Conservation (phyloP, 2,329 filamentous ascomycete genomes). For the Pseudogymnoascus sp. region DNA sequence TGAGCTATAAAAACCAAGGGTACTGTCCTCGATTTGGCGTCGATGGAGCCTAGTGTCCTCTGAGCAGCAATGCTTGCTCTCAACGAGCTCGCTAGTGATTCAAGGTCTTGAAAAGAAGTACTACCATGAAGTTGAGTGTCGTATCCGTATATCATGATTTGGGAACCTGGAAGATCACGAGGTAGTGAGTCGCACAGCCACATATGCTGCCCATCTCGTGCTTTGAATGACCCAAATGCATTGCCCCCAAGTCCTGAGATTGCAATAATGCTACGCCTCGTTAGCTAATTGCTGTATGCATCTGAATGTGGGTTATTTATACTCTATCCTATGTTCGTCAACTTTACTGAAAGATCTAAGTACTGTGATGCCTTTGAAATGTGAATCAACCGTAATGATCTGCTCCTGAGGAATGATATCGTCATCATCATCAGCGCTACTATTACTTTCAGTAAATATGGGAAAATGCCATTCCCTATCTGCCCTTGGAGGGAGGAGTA, state of each 20-base stretch:
- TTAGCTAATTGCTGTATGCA: not conserved
- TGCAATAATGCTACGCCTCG: not conserved
- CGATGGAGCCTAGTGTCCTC: not conserved
- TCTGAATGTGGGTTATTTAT: not conserved
- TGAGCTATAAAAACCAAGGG: slow-evolving; percentile 20
- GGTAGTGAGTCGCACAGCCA: slow-evolving; percentile 4
- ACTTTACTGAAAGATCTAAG: not conserved
- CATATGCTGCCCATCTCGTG: not conserved
- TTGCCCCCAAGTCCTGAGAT: not conserved
- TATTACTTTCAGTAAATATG: not conserved
- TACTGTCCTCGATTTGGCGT: not conserved
- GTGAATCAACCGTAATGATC: not conserved
- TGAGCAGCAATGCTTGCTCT: not conserved
- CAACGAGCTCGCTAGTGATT: not conserved
- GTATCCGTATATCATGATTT: slow-evolving; percentile 6
- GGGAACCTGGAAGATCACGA: not conserved
- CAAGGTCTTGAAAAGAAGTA: not conserved
- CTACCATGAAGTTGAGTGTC: not conserved
- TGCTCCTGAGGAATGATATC: not conserved
- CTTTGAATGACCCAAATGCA: not conserved
- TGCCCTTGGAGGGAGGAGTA: not conserved
- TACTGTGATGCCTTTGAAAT: slow-evolving; percentile 1
- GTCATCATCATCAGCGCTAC: not conserved
- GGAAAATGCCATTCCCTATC: not conserved
- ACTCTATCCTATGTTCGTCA: not conserved